Evolutionary conservation across 805 yeast species (phyloP), one percentile per base, ranked within the genome.

Genomic region (Kregervanrija fluxuum): DNA sequence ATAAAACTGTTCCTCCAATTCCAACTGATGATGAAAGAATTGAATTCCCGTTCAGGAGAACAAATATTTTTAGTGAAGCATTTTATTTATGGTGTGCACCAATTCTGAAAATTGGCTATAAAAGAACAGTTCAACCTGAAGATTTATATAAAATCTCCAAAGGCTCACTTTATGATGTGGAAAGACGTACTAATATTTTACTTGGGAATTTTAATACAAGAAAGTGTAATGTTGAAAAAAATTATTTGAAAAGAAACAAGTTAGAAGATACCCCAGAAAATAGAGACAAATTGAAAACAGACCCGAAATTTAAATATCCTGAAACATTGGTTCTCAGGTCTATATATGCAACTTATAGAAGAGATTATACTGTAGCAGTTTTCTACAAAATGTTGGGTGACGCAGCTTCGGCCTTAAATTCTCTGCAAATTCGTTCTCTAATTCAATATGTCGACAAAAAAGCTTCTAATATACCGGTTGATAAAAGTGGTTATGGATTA

Each of bases 11-110:
- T 2, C 85, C 85, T 1, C 74, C 74, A 2, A 54, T 79, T 0
- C 83, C 85, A 0, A 48, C 65, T 1, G 72, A 70, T 16, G 74
- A 73, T 1, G 80, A 78, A 48, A 59, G 85, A 44, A 55, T 45
- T 11, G 55, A 52, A 5, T 79, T 66, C 54, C 85, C 84, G 0
- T 64, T 59, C 42, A 47, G 53, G 30, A 50, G 55, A 11, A 66
- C 72, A 12, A 71, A 71, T 41, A 41, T 67, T 12, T 43, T 79
- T 10, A 68, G 71, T 11, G 64, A 64, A 51, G 39, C 69, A 0
- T 74, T 79, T 49, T 79, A 82, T 56, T 69, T 80, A 71, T 85
- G 95, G 93, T 67, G 83, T 34, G 43, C 64, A 14, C 91, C 91
- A 0, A 52, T 84, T 30, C 62, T 86, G 68, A 63, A 64, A 16